Conservation (phyloP, 345 rosid species). For the Gossypium rotundifolium region DNA sequence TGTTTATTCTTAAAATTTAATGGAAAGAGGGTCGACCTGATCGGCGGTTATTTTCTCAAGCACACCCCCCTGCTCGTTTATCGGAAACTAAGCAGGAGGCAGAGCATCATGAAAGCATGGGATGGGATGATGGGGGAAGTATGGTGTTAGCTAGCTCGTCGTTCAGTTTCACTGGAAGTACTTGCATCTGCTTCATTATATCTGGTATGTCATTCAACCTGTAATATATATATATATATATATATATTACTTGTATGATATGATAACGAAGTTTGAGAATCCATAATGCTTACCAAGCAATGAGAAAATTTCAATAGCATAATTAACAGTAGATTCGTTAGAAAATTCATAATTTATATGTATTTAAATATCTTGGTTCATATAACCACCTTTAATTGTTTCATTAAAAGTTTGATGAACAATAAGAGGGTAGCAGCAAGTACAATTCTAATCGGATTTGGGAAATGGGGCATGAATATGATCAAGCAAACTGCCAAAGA, state of each 20-base stretch:
- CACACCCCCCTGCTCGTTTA: not conserved
- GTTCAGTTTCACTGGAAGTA: slow-evolving; percentile 46
- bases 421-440: not conserved
- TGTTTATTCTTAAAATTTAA: not conserved
- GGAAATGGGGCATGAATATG: not conserved
- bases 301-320: not conserved
- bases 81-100: not conserved
- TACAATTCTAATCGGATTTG: not conserved
- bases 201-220: slow-evolving; percentile 55
- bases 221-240: slow-evolving; percentile 12
- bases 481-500: not conserved
- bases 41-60: not conserved
- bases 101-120: slow-evolving; percentile 25
- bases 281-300: not conserved
- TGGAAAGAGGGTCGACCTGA: slow-evolving; percentile 5
- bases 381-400: not conserved
- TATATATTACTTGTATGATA: not conserved
- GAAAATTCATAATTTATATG: not conserved
- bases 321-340: not conserved
- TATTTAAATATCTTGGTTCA: not conserved
- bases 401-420: no score
- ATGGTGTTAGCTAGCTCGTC: slow-evolving; percentile 45
- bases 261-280: not conserved
- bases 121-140: slow-evolving; percentile 26
- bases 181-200: slow-evolving; percentile 71